Base-by-base conservation (phyloP, 768 basidiomycete species). In the Agrocybe praecox region DNA sequence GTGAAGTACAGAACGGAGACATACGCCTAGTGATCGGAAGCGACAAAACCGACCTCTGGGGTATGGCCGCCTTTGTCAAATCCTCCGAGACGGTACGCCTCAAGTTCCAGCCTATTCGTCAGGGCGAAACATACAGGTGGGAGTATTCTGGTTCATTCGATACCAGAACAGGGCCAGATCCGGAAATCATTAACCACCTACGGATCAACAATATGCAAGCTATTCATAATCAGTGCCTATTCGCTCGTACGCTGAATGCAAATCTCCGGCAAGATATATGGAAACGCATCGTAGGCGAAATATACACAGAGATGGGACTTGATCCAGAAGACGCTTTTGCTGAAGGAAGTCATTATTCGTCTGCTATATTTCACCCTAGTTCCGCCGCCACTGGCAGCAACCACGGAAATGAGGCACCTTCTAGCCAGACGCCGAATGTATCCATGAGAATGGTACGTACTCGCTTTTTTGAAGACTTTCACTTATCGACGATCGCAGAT, bases 1-100 rank as follows among this genome's bases (percentile, higher is more conserved):
- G 53, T 26, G 61, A 59, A 36, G 50, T 45, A 23, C 33, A 50
- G 8, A 67, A 67, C 12, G 64, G 66, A 0, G 63, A 67, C 21
- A 12, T 67, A 12, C 62, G 58, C 4, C 29, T 67, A 3, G 65
- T 67, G 6, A 49, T 52, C 12, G 64, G 64, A 9, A 53, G 50
- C 59, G 61, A 62, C 43, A 59, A 59, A 34, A 55, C 57, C 2
- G 14, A 59, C 2, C 22, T 59, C 15, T 65, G 64, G 64, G 64
- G 64, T 4, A 61, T 65, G 40, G 64, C 59, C 19, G 56, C 61
- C 6, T 60, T 62, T 24, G 21, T 49, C 4, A 55, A 56, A 34
- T 11, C 21, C 10, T n/a, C 50, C n/a, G 23, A 45, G 3, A 18
- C 48, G 9, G 47, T 46, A n/a, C 49, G 24, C 2, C 55, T 60